phyloP scores from a whole-genome alignment of 352 stramenopile genomes.

The Pythium apleroticum region DNA sequence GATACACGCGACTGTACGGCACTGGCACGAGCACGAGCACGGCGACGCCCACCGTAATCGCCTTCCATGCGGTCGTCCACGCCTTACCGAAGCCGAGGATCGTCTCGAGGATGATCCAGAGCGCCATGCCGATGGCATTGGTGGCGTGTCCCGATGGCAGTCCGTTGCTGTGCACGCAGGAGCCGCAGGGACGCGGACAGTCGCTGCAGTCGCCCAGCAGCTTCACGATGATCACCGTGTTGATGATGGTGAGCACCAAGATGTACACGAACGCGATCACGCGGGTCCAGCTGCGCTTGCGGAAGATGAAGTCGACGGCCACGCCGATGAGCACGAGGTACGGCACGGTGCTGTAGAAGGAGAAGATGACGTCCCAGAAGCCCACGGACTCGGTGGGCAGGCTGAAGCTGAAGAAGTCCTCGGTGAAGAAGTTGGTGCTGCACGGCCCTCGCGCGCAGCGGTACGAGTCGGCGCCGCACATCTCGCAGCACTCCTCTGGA shows the following conservation, averaged over 20 bases:
- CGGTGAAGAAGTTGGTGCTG: constrained; percentile 42
- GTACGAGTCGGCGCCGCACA: constrained; percentile 44
- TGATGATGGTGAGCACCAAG: constrained; percentile 46
- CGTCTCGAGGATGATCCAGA: constrained; percentile 53
- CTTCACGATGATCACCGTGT: constrained; percentile 40
- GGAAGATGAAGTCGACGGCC: constrained; percentile 42
- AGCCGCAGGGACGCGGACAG: constrained; percentile 48
- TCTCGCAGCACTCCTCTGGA: constrained; percentile 38
- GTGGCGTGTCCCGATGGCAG: constrained; percentile 58
- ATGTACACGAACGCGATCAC: constrained; percentile 54
- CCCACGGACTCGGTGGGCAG: constrained; percentile 32
- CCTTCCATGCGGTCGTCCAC: constrained; percentile 16
- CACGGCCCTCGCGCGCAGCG: constrained; percentile 54
- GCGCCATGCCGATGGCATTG: constrained; percentile 47
- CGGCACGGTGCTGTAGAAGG: constrained; percentile 57
- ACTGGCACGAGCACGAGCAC: constrained; percentile 41
- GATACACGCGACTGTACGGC: constrained; percentile 58
- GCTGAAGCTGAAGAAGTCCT: constrained; percentile 56
- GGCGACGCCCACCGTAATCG: constrained; percentile 19
- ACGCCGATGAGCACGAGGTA: constrained; percentile 46
- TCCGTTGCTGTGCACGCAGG: constrained; percentile 43
- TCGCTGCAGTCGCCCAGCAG: constrained; percentile 44
- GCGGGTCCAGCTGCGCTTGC: constrained; percentile 43
- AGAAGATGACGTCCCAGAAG: constrained; percentile 54
- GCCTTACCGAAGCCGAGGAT: constrained; percentile 33